Percentiles rank a stretch among this genome's conserved stretches.
Evolutionary conservation across 495 filamentous ascomycete genomes (phyloP).

Genomic region (Rostrohypoxylon terebratum): DNA sequence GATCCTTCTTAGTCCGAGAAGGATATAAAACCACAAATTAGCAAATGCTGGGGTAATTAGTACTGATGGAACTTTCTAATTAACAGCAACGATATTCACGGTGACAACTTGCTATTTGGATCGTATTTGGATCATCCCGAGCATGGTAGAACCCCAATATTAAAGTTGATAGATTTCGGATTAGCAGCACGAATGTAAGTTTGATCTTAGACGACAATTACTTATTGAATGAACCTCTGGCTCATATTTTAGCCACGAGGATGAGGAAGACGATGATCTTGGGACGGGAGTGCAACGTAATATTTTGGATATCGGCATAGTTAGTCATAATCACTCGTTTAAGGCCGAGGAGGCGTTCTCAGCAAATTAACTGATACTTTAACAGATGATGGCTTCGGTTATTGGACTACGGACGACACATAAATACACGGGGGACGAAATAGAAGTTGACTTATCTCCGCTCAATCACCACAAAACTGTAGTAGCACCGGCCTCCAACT

Average conservation of each 20-base stretch:
- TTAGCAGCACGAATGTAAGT: background rate
- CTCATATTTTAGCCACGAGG: background rate
- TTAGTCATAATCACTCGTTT: background rate
- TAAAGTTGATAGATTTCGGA: constrained; percentile 16
- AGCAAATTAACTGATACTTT: background rate
- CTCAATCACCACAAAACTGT: background rate
- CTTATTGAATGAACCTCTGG: background rate
- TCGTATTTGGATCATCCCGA: background rate
- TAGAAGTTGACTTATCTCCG: constrained; percentile 7
- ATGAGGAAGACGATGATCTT: background rate
- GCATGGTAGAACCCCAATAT: constrained; percentile 3
- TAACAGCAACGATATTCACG: constrained; percentile 12
- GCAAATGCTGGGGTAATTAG: background rate
- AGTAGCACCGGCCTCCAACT: background rate
- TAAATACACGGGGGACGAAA: constrained; percentile 21
- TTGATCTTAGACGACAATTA: background rate
- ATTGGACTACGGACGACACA: background rate
- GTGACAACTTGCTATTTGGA: constrained; percentile 12
- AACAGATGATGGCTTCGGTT: constrained; percentile 20
- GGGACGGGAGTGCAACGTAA: constrained; percentile 7
- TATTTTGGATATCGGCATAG: constrained; percentile 22
- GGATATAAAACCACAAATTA: background rate
- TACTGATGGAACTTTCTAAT: background rate
- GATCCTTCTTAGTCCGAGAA: background rate
- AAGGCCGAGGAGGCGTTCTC: background rate